Evolutionary conservation across 139 green algal genomes (phyloP).

Genomic region (Desmodesmus armatus): DNA sequence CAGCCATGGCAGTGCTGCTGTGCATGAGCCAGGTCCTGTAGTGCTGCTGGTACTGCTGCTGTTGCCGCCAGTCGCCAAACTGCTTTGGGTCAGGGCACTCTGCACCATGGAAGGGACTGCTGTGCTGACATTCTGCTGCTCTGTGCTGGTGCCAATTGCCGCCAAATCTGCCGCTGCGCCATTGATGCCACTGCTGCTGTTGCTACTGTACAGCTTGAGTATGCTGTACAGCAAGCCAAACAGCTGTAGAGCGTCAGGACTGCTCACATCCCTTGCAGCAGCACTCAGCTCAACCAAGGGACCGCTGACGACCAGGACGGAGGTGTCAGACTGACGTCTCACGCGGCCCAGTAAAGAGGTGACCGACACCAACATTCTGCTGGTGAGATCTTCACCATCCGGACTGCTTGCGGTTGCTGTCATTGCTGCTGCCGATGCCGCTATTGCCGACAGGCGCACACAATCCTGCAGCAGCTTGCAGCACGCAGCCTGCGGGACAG

Average conservation of each 20-base stretch:
- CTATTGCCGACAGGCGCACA: no score
- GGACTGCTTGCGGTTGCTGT: no score
- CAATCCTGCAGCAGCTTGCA: no score
- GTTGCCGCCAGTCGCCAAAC: no score
- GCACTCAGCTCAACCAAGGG: background rate
- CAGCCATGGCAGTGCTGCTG: background rate
- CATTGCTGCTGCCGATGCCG: no score
- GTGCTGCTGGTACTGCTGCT: background rate
- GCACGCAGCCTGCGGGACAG: no score
- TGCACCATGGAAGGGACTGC: no score
- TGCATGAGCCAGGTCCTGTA: background rate
- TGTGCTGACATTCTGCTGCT: background rate
- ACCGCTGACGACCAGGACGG: background rate
- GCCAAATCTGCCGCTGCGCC: no score
- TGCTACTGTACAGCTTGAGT: background rate
- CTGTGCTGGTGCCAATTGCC: conserved; percentile 53
- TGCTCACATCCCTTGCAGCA: background rate
- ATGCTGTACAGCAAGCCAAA: no score
- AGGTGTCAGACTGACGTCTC: background rate
- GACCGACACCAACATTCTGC: background rate
- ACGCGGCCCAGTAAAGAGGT: background rate
- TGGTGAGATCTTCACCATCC: no score
- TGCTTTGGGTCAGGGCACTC: no score
- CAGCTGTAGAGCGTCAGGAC: no score
- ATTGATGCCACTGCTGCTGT: conserved; percentile 23